Base-by-base conservation (phyloP, 2,329 filamentous ascomycete species). In the Monosporascus sp. region DNA sequence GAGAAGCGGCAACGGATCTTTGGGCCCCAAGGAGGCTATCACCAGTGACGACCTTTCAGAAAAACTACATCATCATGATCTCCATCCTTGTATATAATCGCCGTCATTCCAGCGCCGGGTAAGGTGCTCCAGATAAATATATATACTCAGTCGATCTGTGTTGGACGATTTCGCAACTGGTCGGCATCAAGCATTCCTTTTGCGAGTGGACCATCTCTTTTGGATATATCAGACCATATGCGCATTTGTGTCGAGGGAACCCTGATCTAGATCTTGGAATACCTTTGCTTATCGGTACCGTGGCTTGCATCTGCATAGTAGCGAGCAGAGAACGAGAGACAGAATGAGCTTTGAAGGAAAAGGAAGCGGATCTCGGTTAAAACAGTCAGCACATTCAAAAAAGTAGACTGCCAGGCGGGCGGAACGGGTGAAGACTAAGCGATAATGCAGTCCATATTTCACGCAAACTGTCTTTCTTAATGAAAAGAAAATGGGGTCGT, bases 1-100 rank as follows among this genome's bases (percentile, higher is more conserved):
- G 79, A 81, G 61, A 82, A 82, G 65, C 71, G 80, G 49, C 79
- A 81, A 60, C 71, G 80, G 45, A 53, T 80, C 49, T 79, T 77
- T 53, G 72, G 69, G 3, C 69, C 74, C 1, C 71, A 74, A 46
- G 67, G 70, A 18, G 72, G 66, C 56, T 77, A 74, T 63, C 68
- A 69, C 54, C 72, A 68, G 68, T 69, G 53, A 58, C 11, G 7
- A 43, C 45, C 22, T 20, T 3, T 28, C 17, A 17, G 8, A 20
- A 40, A 44, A 43, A 55, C 22, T 20, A 35, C 18, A 52, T 47
- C 45, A 15, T 51, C 55, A 53, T 55, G 56, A 55, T 59, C 52
- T 54, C 51, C 51, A 55, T 24, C 17, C 54, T 52, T 64, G 61
- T 66, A 65, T 65, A 66, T 66, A 65, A 38, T 48, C 41, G 18